Evolutionary conservation across 257 asterid genomes (phyloP), one percentile per base, ranked within the genome.

Genomic region (Perilla frutescens): DNA sequence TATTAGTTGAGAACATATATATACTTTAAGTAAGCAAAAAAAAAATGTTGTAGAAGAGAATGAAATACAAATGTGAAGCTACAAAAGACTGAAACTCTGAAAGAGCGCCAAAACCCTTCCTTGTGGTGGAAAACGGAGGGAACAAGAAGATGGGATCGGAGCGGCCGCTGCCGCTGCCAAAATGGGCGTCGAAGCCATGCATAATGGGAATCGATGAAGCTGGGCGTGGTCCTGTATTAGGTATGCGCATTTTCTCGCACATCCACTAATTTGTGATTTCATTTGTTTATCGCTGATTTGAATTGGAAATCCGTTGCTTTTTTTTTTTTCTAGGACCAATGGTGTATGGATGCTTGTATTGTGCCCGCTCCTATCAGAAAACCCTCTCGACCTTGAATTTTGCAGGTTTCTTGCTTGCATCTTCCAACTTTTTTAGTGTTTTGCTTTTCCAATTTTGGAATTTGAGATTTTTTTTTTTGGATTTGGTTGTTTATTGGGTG

Each of bases 151-250:
- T 90, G 98, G 89, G 77, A 79, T 80, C 83, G 67, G 91, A 83
- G 70, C 67, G 62, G 68, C 84, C 81, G 78, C 62, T 73, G 44
- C 87, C 94, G 65, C 62, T 73, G 44, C 87, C 94, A 62, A 50
- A 79, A 70, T 94, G 98, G 99, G 97, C 92, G 41, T 81, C 93
- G 65, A 75, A 84, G 77, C 96, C 99, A 57, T 91, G 99, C 82
- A 87, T 94, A 39, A 90, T 94, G 99, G 99, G 99, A 43, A 94
- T 94, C 77, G 98, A 94, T 49, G 99, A 94, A 87, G 99, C 99
- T 70, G 98, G 99, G 2, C 97, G 98, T 31, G 99, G 98, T 73
- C 99, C 99, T 49, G 97, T 94, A 75, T 86, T 94, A 85, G 99
- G 97, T 91, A 68, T 51, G 5, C 26, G 37, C 75, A 47, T 14